A percentile compares a stretch with the other conserved stretches of the same genome.
Evolutionary conservation across 352 stramenopile species (phyloP).

Genomic region (Blastocystis hominis): DNA sequence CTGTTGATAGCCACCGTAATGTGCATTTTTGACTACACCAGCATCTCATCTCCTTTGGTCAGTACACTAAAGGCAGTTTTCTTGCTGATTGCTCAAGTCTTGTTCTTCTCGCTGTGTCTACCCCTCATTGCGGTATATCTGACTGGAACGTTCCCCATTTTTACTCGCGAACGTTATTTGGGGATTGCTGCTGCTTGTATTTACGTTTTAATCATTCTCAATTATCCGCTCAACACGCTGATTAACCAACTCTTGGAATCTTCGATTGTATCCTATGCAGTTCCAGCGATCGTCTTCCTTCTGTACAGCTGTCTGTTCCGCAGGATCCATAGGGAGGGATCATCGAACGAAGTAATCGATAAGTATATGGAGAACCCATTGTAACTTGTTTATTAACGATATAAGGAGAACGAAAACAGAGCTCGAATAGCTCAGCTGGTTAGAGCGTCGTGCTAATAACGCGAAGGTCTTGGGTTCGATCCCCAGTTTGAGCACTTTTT

Average conservation of each 20-base stretch:
- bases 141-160: not conserved
- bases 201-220: not conserved
- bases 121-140: not conserved
- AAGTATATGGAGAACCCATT: not conserved
- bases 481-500: conserved; percentile 45
- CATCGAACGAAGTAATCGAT: not conserved
- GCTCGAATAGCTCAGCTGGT: conserved; percentile 51
- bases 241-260: not conserved
- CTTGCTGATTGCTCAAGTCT: not conserved
- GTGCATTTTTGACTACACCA: not conserved
- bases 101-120: not conserved
- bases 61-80: not conserved
- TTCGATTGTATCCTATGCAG: not conserved
- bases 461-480: conserved; percentile 28
- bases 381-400: not conserved
- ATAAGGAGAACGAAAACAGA: not conserved
- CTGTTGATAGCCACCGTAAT: not conserved
- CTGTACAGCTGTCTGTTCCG: not conserved
- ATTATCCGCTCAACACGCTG: not conserved
- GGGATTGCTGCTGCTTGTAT: not conserved
- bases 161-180: not conserved
- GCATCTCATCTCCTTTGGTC: not conserved
- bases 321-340: not conserved
- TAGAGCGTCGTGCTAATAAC: conserved; percentile 54
- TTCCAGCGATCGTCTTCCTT: not conserved